These are phyloP conservation scores for Hymenoscyphus scutula DNA, from an alignment of 2,329 filamentous ascomycete genomes.

Conservation along the genomic window DNA sequence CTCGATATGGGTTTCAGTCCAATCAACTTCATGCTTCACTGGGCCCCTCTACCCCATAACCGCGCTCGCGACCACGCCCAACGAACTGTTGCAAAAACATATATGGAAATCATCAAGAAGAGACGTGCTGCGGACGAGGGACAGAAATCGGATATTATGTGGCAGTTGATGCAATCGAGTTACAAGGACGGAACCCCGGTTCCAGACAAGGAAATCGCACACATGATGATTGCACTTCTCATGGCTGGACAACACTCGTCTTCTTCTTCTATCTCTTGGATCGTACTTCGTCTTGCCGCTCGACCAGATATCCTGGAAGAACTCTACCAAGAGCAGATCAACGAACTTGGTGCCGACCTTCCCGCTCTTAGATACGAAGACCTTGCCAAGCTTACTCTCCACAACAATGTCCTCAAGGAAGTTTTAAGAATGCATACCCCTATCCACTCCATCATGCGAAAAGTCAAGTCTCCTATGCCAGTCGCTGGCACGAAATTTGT, in stretches of 20 bases:
- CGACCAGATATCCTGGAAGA: constrained; percentile 77
- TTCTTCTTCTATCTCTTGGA: constrained; percentile 81
- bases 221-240: constrained; percentile 91
- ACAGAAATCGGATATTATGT: constrained; percentile 74
- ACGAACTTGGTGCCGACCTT: constrained; percentile 69
- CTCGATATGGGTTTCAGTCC: constrained; percentile 87
- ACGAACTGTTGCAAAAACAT: constrained; percentile 75
- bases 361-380: constrained; percentile 75
- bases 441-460: constrained; percentile 92
- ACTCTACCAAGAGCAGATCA: constrained; percentile 77
- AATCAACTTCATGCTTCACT: constrained; percentile 87
- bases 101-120: constrained; percentile 77
- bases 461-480: constrained; percentile 83
- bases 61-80: constrained; percentile 76
- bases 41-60: constrained; percentile 87
- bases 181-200: constrained; percentile 81
- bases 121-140: constrained; percentile 49
- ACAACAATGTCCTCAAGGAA: constrained; percentile 85
- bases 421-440: constrained; percentile 87
- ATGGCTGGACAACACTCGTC: constrained; percentile 93
- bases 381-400: constrained; percentile 74
- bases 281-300: constrained; percentile 75
- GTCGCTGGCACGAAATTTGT: constrained; percentile 80
- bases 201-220: constrained; percentile 81
- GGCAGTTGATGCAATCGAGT: constrained; percentile 79